These are phyloP conservation scores for Paracoccidioides brasiliensis DNA, from an alignment of 2,329 filamentous ascomycete genomes.

Conservation along the genomic window DNA sequence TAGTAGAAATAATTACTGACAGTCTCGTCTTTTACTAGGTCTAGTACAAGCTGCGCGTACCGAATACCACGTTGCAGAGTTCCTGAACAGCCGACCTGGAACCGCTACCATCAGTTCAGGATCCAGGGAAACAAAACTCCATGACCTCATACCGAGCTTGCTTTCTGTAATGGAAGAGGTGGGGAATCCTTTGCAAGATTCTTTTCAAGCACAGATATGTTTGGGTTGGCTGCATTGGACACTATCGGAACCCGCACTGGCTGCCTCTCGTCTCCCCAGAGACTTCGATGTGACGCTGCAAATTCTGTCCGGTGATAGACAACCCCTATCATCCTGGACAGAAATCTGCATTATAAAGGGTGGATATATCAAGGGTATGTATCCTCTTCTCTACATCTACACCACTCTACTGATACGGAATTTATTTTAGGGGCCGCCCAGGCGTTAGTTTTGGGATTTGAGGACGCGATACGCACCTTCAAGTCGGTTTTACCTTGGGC, in stretches of 20 bases:
- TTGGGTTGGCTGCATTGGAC: slow-evolving; percentile 77
- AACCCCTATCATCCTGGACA: slow-evolving; percentile 56
- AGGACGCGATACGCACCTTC: slow-evolving; percentile 55
- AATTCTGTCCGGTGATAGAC: slow-evolving; percentile 40
- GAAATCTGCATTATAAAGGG: slow-evolving; percentile 69
- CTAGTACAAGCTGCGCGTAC: slow-evolving; percentile 56
- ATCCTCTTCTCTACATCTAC: background rate
- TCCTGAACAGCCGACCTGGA: slow-evolving; percentile 25
- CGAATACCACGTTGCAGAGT: slow-evolving; percentile 51
- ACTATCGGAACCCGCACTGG: slow-evolving; percentile 53
- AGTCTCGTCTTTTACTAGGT: slow-evolving; percentile 35
- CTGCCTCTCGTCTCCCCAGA: slow-evolving; percentile 49
- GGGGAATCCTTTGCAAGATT: slow-evolving; percentile 39
- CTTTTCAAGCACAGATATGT: slow-evolving; percentile 68
- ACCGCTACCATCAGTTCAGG: slow-evolving; percentile 16
- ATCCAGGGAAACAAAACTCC: slow-evolving; percentile 24
- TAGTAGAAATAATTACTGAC: slow-evolving; percentile 8
- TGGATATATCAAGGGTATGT: slow-evolving; percentile 61
- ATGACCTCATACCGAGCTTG: slow-evolving; percentile 28
- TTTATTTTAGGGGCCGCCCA: slow-evolving; percentile 33
- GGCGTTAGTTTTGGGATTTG: slow-evolving; percentile 26
- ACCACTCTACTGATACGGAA: background rate
- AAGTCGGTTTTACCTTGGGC: slow-evolving; percentile 53
- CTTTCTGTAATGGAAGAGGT: slow-evolving; percentile 46
- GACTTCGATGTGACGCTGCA: slow-evolving; percentile 46